phyloP scores from a whole-genome alignment of 768 basidiomycete species.

The Tephrocybe rancida region DNA sequence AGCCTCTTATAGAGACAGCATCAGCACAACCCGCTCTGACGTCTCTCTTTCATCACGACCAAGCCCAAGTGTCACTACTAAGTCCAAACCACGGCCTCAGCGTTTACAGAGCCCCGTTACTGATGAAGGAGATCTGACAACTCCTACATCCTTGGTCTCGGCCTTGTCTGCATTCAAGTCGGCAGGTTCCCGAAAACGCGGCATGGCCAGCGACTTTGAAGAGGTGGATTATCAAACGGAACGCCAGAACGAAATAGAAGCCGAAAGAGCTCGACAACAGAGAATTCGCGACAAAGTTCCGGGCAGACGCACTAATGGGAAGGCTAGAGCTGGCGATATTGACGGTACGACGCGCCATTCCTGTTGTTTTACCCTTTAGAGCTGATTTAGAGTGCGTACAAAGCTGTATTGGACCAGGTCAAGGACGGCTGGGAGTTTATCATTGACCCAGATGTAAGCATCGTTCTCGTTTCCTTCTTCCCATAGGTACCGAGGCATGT shows the following conservation, averaged over 20 bases:
- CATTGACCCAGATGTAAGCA: constrained; percentile 73
- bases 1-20: constrained; percentile 51
- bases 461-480: constrained; percentile 1
- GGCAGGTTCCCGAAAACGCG: constrained; percentile 60
- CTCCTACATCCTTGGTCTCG: constrained; percentile 50
- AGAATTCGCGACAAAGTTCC: constrained; percentile 71
- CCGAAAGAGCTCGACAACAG: constrained; percentile 66
- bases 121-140: constrained; percentile 36
- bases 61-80: constrained; percentile 16
- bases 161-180: constrained; percentile 74
- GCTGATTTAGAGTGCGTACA: constrained; percentile 1
- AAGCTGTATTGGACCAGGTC: constrained; percentile 85
- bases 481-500: constrained; percentile 6
- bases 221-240: constrained; percentile 61
- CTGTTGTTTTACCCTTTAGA: constrained; percentile 1
- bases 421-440: constrained; percentile 91
- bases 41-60: constrained; percentile 13
- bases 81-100: constrained; percentile 28
- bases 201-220: constrained; percentile 51
- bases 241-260: constrained; percentile 61
- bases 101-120: constrained; percentile 32
- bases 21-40: constrained; percentile 45
- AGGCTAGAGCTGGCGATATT: constrained; percentile 75
- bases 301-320: constrained; percentile 52
- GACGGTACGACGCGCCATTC: constrained; percentile 58